Conservation (phyloP, 805 yeast species). For the Saccharomycopsis sp. region DNA sequence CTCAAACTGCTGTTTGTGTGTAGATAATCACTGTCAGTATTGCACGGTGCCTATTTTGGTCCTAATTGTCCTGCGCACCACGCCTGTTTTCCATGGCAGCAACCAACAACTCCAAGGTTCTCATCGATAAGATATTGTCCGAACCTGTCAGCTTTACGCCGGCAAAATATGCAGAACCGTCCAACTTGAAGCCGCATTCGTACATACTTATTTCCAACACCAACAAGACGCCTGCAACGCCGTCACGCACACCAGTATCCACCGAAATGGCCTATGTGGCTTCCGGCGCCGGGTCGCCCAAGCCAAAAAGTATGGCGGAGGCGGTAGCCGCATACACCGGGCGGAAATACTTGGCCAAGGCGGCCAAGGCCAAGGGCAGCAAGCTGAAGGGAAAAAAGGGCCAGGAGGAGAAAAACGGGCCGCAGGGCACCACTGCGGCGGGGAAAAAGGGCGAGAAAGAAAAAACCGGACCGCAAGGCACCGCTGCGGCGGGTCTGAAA, state of each 20-base stretch:
- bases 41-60: too few relatives aligned
- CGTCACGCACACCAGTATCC: background rate
- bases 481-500: constrained; percentile 29
- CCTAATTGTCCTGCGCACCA: too few relatives aligned
- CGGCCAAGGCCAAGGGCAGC: constrained; percentile 20
- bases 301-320: constrained; percentile 43
- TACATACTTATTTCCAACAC: constrained; percentile 7
- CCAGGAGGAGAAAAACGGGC: background rate
- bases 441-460: constrained; percentile 4
- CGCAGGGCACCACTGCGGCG: background rate
- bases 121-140: constrained; percentile 15
- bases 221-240: background rate
- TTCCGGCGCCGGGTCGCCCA: background rate
- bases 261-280: background rate
- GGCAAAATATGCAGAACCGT: constrained; percentile 15
- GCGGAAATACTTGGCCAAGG: constrained; percentile 44
- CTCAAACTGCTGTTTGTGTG: too few relatives aligned
- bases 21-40: too few relatives aligned
- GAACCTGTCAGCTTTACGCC: constrained; percentile 13
- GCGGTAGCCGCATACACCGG: constrained; percentile 55
- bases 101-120: constrained; percentile 5
- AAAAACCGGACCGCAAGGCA: constrained; percentile 13
- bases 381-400: constrained; percentile 15
- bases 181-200: constrained; percentile 15
- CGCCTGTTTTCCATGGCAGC: background rate